Evolutionary conservation across 805 yeast genomes (phyloP).

Genomic region (Candida adriatica): DNA sequence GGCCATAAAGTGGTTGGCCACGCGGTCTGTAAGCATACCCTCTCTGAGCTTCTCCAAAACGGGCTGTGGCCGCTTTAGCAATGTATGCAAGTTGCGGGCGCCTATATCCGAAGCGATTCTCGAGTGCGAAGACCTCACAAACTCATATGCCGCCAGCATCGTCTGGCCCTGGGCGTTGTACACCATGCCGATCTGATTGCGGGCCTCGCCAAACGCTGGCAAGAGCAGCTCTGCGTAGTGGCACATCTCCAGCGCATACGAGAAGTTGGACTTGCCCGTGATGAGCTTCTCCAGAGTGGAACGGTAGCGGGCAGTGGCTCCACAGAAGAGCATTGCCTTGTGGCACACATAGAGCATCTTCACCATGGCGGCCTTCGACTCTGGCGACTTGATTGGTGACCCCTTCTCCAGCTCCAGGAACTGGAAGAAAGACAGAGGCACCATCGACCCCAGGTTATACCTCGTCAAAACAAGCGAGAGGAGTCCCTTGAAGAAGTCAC

Average conservation of each 20-base stretch:
- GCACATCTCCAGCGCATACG: constrained; percentile 40
- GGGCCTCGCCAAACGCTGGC: constrained; percentile 66
- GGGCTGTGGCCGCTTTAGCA: constrained; percentile 26
- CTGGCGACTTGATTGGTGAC: no score
- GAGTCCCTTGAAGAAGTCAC: constrained; percentile 40
- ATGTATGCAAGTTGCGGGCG: constrained; percentile 26
- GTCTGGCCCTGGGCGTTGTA: constrained; percentile 31
- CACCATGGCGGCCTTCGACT: constrained; percentile 11
- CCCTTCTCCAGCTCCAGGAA: constrained; percentile 7
- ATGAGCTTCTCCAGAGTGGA: constrained; percentile 28
- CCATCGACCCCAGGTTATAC: constrained; percentile 27
- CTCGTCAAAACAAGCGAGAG: constrained; percentile 33
- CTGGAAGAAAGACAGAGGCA: constrained; percentile 15
- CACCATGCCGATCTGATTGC: constrained; percentile 51
- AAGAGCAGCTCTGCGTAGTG: constrained; percentile 47
- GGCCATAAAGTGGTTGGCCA: constrained; percentile 25
- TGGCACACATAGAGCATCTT: constrained; percentile 38
- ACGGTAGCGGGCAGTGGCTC: constrained; percentile 53
- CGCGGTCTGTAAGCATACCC: constrained; percentile 16
- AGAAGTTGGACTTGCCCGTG: constrained; percentile 23
- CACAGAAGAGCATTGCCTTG: constrained; percentile 45
- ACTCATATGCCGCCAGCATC: constrained; percentile 33
- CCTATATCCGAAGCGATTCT: constrained; percentile 36
- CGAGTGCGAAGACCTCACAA: constrained; percentile 36
- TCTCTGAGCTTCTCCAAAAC: constrained; percentile 24